These are phyloP conservation scores for Pseudodiploospora longispora DNA, from an alignment of 2,329 filamentous ascomycete species.

Conservation along the genomic window DNA sequence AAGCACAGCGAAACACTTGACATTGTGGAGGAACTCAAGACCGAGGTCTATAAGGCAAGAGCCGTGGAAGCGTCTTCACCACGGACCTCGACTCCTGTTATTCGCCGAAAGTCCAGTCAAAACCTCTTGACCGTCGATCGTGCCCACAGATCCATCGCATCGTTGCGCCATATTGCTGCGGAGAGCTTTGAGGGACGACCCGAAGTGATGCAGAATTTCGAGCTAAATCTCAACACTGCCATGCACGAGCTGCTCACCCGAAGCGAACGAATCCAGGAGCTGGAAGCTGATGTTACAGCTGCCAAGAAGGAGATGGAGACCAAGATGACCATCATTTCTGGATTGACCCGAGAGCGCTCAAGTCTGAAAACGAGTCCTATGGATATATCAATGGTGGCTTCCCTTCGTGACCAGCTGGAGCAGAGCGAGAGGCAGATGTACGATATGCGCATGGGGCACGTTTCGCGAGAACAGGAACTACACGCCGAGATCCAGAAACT, in stretches of 20 bases:
- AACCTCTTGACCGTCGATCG: conserved; percentile 81
- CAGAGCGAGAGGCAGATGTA: conserved; percentile 76
- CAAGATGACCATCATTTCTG: conserved; percentile 93
- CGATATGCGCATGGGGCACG: conserved; percentile 63
- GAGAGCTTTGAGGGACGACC: conserved; percentile 79
- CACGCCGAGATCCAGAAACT: conserved; percentile 62
- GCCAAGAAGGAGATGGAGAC: conserved; percentile 94
- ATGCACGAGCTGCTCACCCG: conserved; percentile 86
- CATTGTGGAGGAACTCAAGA: conserved; percentile 85
- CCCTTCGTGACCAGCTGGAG: conserved; percentile 79
- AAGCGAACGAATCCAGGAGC: conserved; percentile 80
- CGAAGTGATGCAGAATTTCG: conserved; percentile 85
- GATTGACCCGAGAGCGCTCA: conserved; percentile 83
- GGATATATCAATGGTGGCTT: conserved; percentile 84
- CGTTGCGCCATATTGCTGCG: conserved; percentile 76
- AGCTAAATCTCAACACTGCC: conserved; percentile 80
- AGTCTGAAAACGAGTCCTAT: conserved; percentile 78
- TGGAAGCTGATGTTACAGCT: conserved; percentile 75
- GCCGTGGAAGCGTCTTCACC: conserved; percentile 51
- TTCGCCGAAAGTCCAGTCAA: conserved; percentile 88
- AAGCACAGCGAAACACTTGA: conserved; percentile 76
- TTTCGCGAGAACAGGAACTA: conserved; percentile 67
- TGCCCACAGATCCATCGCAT: conserved; percentile 83
- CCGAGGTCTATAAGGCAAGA: conserved; percentile 73
- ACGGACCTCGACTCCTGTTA: conserved; percentile 62